Conservation (phyloP, 768 basidiomycete species). For the Naganishia randhawae region DNA sequence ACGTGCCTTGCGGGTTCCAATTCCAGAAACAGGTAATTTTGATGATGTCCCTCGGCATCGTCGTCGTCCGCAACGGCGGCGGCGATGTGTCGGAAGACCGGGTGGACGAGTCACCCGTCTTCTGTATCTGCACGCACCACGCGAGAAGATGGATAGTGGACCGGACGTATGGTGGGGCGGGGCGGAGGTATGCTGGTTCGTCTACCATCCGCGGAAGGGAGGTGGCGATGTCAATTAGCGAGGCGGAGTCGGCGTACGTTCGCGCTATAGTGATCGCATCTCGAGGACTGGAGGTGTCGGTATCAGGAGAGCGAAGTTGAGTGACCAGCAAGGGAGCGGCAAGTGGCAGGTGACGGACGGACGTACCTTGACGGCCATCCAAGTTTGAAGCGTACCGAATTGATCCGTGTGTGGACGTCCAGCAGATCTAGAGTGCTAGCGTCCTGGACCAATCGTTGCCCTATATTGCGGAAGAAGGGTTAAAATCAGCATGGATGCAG, state of each 20-base stretch:
- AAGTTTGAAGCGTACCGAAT: constrained; percentile 82
- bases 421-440: constrained; percentile 78
- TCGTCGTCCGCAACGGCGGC: too few species aligned
- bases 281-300: constrained; percentile 62
- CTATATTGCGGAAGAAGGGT: constrained; percentile 17
- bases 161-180: constrained; percentile 86
- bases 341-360: too few species aligned
- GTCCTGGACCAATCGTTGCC: constrained; percentile 90
- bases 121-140: constrained; percentile 78
- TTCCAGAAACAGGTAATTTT: constrained; percentile 93
- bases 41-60: constrained; percentile 48
- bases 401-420: constrained; percentile 77
- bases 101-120: too few species aligned
- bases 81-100: too few species aligned
- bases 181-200: constrained; percentile 84
- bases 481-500: not conserved
- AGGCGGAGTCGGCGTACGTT: constrained; percentile 72
- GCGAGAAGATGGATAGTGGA: constrained; percentile 82
- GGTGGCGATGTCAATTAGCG: constrained; percentile 83
- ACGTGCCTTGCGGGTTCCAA: constrained; percentile 81
- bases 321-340: not conserved
- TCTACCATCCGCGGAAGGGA: constrained; percentile 87
- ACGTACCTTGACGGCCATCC: constrained; percentile 97
- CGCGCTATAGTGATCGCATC: constrained; percentile 92
- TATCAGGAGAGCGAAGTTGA: not conserved